Evolutionary conservation across 805 yeast species (phyloP), one percentile per base, ranked within the genome.

Genomic region (Pichia cephalocereana): DNA sequence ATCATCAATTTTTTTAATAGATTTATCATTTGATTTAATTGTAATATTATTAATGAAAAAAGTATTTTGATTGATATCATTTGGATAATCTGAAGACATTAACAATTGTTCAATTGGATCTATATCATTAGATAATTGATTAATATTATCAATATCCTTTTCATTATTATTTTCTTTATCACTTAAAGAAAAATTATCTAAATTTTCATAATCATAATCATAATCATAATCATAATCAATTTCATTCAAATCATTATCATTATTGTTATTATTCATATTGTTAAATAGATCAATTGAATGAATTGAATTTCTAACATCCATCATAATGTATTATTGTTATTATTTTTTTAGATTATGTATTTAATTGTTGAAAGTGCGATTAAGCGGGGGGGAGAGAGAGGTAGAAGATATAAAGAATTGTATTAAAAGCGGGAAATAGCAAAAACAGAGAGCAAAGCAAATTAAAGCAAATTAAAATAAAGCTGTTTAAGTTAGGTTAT

Each of bases 81-180:
- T 14, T 15, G 12, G 12, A 15, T 17, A 17, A 37, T 37, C 23
- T 8, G 40, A 26, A 3, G 41, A 34, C 44, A 40, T 40, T n/a
- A 46, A 28, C 12, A 46, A 12, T 23, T 46, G 48, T 27, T 45
- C 47, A n/a, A 31, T 19, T 37, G 47, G 39, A 26, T 48, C 51
- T 5, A 40, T 8, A 5, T n/a, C 23, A 27, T 17, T 40, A 9
- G 19, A 10, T 34, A 34, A 15, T 34, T 34, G 17, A 34, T 9
- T 34, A 8, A 34, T 14, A 14, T 12, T 34, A 14, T 34, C 17
- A 34, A 8, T 34, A 10, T 14, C 14, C 10, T 34, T 34, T 14
- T 15, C 8, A 10, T 8, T 10, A 34, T 15, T 3, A 15, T 34
- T 14, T 8, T n/a, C n/a, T 6, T 34, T 34, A 8, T 34, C 37